Conservation (phyloP, 2,329 filamentous ascomycete species). For the Zasmidium citrigriseum region DNA sequence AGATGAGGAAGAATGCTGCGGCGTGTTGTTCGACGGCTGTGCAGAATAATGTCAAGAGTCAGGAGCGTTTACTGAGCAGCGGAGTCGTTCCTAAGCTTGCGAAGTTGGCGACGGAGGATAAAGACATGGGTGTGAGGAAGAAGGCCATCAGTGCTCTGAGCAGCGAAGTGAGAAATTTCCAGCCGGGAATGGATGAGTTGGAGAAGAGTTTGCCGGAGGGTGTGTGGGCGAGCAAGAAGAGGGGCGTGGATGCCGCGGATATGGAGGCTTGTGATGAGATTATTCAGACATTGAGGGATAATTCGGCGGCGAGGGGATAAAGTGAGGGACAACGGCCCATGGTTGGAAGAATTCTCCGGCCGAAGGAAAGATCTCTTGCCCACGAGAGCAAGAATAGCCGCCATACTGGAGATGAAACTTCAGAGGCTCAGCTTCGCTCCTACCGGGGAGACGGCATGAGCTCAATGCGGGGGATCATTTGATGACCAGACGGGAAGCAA, state of each 20-base stretch:
- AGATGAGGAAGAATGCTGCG: constrained; percentile 82
- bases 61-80: constrained; percentile 66
- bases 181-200: constrained; percentile 67
- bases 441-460: no score
- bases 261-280: constrained; percentile 78
- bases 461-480: no score
- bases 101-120: constrained; percentile 61
- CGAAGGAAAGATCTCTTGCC: no score
- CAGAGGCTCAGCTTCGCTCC: no score
- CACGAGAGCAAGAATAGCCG: no score
- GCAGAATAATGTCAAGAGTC: constrained; percentile 87
- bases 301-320: constrained; percentile 21
- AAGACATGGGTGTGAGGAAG: constrained; percentile 67
- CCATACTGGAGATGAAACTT: no score
- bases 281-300: constrained; percentile 34
- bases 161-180: constrained; percentile 83
- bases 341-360: no score
- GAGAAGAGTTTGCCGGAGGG: constrained; percentile 68
- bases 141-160: constrained; percentile 91
- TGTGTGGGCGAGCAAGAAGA: constrained; percentile 52
- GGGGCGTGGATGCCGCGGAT: constrained; percentile 73
- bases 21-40: constrained; percentile 94
- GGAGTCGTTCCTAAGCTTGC: constrained; percentile 73
- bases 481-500: no score
- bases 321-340: not conserved